A percentile compares a stretch with the other conserved stretches of the same genome.
Evolutionary conservation across 441 rosid genomes (phyloP).

Genomic region (Populus hybrid): DNA sequence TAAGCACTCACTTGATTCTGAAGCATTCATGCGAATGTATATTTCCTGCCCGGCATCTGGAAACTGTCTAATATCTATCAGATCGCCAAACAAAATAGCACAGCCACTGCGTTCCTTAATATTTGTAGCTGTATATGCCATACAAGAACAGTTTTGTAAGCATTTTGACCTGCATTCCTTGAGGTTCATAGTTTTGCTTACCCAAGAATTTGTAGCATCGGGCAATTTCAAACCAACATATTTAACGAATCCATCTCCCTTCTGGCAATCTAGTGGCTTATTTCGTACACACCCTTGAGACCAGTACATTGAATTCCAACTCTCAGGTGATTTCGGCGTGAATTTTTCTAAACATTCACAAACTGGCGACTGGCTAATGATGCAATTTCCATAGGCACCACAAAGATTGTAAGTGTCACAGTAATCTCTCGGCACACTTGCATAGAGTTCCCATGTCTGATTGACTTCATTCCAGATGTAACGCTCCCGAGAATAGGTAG

Average conservation of each 20-base stretch:
- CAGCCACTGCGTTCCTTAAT: slow-evolving; percentile 32
- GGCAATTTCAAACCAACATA: slow-evolving; percentile 24
- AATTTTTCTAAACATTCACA: slow-evolving; percentile 42
- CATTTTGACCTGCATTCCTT: slow-evolving; percentile 26
- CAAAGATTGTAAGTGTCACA: slow-evolving; percentile 11
- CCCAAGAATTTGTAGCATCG: slow-evolving; percentile 18
- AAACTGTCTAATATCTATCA: slow-evolving; percentile 33
- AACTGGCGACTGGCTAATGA: not conserved
- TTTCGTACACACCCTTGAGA: slow-evolving; percentile 20
- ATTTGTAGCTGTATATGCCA: slow-evolving; percentile 22
- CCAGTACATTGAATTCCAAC: slow-evolving; percentile 16
- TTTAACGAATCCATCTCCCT: slow-evolving; percentile 24
- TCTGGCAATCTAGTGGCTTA: slow-evolving; percentile 20
- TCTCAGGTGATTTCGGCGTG: slow-evolving; percentile 16
- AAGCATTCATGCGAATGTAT: slow-evolving; percentile 26
- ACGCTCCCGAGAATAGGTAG: not conserved
- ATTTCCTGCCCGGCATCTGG: slow-evolving; percentile 28
- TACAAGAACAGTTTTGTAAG: slow-evolving; percentile 35
- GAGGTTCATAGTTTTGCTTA: slow-evolving; percentile 12
- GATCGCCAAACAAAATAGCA: slow-evolving; percentile 34
- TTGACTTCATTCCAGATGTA: not conserved
- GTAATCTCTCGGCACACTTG: not conserved
- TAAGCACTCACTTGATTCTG: slow-evolving; percentile 20
- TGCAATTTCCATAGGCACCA: slow-evolving; percentile 15
- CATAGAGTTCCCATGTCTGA: not conserved